Evolutionary conservation across 768 basidiomycete genomes (phyloP).

Genomic region (Boletus barrowsii): DNA sequence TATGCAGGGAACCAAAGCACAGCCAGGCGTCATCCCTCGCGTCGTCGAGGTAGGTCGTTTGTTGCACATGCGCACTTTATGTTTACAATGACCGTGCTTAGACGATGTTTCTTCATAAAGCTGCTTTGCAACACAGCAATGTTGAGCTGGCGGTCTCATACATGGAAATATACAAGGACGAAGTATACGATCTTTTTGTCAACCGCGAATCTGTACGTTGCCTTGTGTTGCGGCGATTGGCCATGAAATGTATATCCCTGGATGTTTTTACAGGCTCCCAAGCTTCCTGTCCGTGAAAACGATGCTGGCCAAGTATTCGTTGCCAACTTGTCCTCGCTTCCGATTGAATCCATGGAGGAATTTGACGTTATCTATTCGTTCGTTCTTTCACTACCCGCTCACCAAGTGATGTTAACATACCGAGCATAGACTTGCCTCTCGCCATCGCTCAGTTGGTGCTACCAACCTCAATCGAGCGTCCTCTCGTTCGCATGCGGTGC

Average conservation of each 20-base stretch:
- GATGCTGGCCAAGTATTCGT: slow-evolving; percentile 52
- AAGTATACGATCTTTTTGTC: slow-evolving; percentile 83
- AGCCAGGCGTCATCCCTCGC: slow-evolving; percentile 86
- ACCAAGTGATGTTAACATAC: not conserved
- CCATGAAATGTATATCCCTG: not conserved
- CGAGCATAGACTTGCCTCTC: slow-evolving; percentile 57
- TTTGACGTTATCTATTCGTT: slow-evolving; percentile 48
- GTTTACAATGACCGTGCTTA: slow-evolving; percentile 18
- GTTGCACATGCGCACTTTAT: not conserved
- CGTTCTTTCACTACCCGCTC: slow-evolving; percentile 17
- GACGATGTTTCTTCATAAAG: slow-evolving; percentile 57
- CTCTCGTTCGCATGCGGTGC: slow-evolving; percentile 85
- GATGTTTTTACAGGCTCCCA: slow-evolving; percentile 40
- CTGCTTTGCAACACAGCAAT: slow-evolving; percentile 36
- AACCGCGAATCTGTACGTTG: slow-evolving; percentile 59
- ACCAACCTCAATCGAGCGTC: slow-evolving; percentile 83
- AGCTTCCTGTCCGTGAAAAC: slow-evolving; percentile 55
- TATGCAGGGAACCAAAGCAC: slow-evolving; percentile 74
- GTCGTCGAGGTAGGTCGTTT: slow-evolving; percentile 59
- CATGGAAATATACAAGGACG: slow-evolving; percentile 91
- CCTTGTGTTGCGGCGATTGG: not conserved
- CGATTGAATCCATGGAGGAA: slow-evolving; percentile 42
- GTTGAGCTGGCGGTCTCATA: slow-evolving; percentile 63
- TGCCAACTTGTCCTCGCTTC: slow-evolving; percentile 43
- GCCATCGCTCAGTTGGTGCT: slow-evolving; percentile 78